Base-by-base conservation (phyloP, 1,139 yeast species). In the Saccharomyces hybrid region DNA sequence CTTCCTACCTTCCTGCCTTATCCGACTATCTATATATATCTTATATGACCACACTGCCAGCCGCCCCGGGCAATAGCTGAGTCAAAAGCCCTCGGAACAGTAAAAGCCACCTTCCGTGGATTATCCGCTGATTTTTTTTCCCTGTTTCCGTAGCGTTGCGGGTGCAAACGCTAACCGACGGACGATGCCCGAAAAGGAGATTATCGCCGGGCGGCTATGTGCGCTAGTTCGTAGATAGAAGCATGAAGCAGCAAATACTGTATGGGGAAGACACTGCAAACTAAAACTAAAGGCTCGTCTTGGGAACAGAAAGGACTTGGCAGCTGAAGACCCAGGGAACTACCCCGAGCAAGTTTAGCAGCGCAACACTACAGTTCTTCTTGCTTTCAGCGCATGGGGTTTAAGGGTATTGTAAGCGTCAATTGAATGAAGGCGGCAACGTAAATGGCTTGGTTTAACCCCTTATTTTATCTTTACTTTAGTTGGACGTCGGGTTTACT, bases 201-300 rank as follows among this genome's bases (percentile, higher is more conserved):
- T 38, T 38, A 38, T 14, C 44, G 44, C 44, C 44, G 44, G 44
- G 44, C 44, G 44, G 44, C 44, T 38, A 38, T 38, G 24, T 21
- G 9, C 6, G n/a, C 19, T 34, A 9, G 44, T 14, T 19, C n/a
- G 21, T 19, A 24, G 2, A 16, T 9, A 38, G 6, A 12, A 9
- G 44, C 26, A 3, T 38, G 12, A 8, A 19, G 44, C 44, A 38
- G 6, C 12, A 11, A 38, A 9, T 16, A n/a, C 24, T 19, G 16
- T 38, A 38, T 9, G 24, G 9, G 24, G 9, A 16, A 38, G 16
- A 14, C 16, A n/a, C 12, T 16, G 4, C 44, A 8, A 11, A 9
- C 38, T 3, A 38, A 8, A 11, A 9, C 38, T 3, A 38, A 38
- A 19, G 44, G 16, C 42, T 19, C 19, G 24, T 16, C 19, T 9